Evolutionary conservation across 176 grass and related monocot species (phyloP), one percentile per base, ranked within the genome.

Genomic region (Oryza punctata): DNA sequence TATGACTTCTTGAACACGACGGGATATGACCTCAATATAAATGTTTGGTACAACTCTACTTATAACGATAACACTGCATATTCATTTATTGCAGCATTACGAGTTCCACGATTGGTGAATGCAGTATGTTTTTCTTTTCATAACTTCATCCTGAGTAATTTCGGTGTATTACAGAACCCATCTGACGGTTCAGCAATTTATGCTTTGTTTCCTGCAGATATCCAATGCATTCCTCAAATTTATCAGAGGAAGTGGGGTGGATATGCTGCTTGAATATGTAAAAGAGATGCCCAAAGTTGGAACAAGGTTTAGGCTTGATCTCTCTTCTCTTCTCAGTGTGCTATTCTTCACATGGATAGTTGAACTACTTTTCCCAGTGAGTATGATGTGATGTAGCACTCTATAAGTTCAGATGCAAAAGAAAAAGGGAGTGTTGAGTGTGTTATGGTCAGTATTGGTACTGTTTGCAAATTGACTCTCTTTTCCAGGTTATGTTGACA

Each of bases 291-390:
- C 96, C 65, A 93, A 95, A 90, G 50, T 82, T 70, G 89, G 87
- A 86, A 93, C 91, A 67, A 88, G 72, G 37, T 79, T 26, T 69
- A 86, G 52, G 57, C 15, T 93, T 10, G 91, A 98, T 49, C 40
- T 93, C 25, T 91, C 93, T 85, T 91, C 93, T 87, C 75, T 95
- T 87, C 76, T 98, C 70, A 92, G 91, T 90, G 76, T 64, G 24
- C 79, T 95, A 84, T 98, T 95, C 93, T 95, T 98, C 87, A 90
- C 96, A 73, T 95, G 96, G 96, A 89, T 93, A 7, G 61, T 92
- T 79, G 63, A 93, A 78, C 87, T 98, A 41, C 96, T 92, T 87
- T 95, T 98, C 65, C 96, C 96, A 37, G 93, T 93, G 81, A 95
- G 90, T 95, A 86, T 87, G 74, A 84, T 84, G 38, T 65, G 65